Evolutionary conservation across 306 rosid species (phyloP).

Genomic region (Citrullus amarus): DNA sequence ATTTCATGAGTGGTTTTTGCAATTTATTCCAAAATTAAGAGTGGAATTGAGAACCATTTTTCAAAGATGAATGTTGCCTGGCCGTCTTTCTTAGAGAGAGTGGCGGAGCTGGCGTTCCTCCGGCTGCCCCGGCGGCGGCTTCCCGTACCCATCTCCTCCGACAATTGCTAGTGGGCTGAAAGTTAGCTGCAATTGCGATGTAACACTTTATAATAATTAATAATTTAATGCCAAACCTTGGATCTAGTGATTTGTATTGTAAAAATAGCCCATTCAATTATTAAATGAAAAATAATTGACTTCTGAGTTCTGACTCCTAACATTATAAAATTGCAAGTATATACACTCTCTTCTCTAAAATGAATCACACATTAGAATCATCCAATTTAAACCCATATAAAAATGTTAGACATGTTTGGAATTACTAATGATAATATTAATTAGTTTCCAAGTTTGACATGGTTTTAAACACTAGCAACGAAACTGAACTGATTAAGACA

Average conservation of each 20-base stretch:
- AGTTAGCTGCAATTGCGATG: neutral
- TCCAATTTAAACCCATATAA: too few species aligned
- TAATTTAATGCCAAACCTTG: neutral
- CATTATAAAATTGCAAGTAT: neutral
- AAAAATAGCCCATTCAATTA: neutral
- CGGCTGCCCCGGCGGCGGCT: neutral
- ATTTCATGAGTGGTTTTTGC: too few species aligned
- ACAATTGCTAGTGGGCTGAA: neutral
- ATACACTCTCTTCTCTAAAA: neutral
- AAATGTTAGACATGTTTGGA: too few species aligned
- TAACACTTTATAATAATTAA: neutral
- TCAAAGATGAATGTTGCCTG: too few species aligned
- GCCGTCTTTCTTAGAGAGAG: too few species aligned
- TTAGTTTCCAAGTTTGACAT: too few species aligned
- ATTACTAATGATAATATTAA: too few species aligned
- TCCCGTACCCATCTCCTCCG: neutral
- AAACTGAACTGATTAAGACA: too few species aligned
- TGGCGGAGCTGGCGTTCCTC: neutral
- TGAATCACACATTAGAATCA: neutral
- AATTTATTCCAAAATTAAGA: too few species aligned
- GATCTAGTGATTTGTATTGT: neutral
- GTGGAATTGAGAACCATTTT: too few species aligned
- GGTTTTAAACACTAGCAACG: too few species aligned
- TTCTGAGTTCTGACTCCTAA: neutral
- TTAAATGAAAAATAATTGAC: neutral